These are phyloP conservation scores for Thalassiosira mediterranea DNA, from an alignment of 352 stramenopile genomes.

Conservation along the genomic window DNA sequence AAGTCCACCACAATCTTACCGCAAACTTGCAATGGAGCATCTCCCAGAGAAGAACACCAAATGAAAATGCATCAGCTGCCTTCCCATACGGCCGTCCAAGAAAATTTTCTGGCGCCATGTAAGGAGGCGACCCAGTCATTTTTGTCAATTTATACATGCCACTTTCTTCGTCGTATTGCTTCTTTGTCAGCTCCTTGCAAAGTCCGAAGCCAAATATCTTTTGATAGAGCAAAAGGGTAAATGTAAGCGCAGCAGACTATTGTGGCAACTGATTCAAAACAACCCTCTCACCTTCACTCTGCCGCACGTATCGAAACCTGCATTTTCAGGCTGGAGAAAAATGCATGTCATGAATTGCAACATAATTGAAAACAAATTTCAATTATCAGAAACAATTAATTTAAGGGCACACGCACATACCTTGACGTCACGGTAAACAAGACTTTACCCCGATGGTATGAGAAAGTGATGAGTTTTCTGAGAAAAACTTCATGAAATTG, in stretches of 20 bases:
- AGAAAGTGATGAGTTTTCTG: neutral
- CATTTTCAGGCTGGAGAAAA: constrained; percentile 66
- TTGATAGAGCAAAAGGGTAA: constrained; percentile 1
- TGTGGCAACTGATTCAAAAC: neutral
- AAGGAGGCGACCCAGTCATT: constrained; percentile 22
- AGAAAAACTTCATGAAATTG: no score
- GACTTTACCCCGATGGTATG: neutral
- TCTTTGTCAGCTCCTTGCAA: constrained; percentile 38
- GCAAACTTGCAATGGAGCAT: constrained; percentile 51
- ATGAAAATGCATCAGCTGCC: constrained; percentile 58
- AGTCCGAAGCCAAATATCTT: constrained; percentile 78
- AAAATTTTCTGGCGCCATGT: constrained; percentile 66
- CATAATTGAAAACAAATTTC: no score
- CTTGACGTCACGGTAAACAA: constrained; percentile 51
- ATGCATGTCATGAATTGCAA: no score
- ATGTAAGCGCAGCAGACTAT: neutral
- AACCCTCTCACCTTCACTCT: constrained; percentile 47
- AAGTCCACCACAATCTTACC: no score
- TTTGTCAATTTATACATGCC: constrained; percentile 41
- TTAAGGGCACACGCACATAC: no score
- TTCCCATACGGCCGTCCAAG: constrained; percentile 52
- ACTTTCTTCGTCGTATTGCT: constrained; percentile 33
- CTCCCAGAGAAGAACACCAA: constrained; percentile 50
- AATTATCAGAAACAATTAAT: no score
- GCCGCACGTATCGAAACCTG: constrained; percentile 80